phyloP scores from a whole-genome alignment of 176 grass and related monocot species.

The Cymbopogon citratus region DNA sequence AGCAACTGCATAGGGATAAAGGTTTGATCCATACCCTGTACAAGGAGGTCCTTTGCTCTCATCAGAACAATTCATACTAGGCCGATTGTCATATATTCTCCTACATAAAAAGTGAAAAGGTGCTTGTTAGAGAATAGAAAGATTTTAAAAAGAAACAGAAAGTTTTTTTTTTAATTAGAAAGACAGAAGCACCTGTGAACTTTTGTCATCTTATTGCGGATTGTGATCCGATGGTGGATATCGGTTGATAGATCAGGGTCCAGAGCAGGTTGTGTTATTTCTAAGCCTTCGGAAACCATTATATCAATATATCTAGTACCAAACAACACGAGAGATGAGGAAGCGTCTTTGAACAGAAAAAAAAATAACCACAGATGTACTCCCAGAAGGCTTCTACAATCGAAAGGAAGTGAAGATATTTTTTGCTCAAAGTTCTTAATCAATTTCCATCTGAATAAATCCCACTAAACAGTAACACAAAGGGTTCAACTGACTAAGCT shows the following conservation, averaged over 20 bases:
- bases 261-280: slow-evolving; percentile 95
- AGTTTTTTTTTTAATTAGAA: not conserved
- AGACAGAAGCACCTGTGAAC: slow-evolving; percentile 64
- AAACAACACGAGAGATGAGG: slow-evolving; percentile 4
- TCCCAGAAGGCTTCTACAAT: not conserved
- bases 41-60: slow-evolving; percentile 92
- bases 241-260: slow-evolving; percentile 87
- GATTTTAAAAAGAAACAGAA: not conserved
- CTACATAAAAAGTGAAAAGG: slow-evolving; percentile 37
- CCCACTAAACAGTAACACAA: not conserved
- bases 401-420: not conserved
- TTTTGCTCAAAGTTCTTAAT: not conserved
- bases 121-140: not conserved
- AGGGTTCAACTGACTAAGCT: not conserved
- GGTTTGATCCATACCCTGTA: slow-evolving; percentile 61
- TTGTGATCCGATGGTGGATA: slow-evolving; percentile 94
- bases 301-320: slow-evolving; percentile 73
- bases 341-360: not conserved
- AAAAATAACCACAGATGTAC: not conserved
- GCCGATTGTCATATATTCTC: slow-evolving; percentile 72
- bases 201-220: slow-evolving; percentile 80
- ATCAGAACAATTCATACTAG: slow-evolving; percentile 76
- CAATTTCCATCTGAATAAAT: not conserved
- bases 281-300: slow-evolving; percentile 94
- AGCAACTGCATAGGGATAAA: slow-evolving; percentile 18